A percentile compares a stretch with the other conserved stretches of the same genome.
phyloP scores from a whole-genome alignment of 2,329 filamentous ascomycete species.

The Pestalotiopsis sp. region DNA sequence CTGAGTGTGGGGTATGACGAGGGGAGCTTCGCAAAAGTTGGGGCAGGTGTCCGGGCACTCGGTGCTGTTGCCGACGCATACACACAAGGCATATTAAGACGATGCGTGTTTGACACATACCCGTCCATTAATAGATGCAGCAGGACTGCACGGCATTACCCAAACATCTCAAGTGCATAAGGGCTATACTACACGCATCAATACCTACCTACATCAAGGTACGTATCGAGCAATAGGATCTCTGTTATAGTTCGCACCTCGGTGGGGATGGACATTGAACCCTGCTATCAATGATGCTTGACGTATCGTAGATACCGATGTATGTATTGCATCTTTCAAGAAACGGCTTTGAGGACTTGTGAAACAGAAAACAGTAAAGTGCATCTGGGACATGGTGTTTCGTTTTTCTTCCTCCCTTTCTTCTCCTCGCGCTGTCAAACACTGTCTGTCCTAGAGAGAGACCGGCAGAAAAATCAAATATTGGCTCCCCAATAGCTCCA shows the following conservation, averaged over 20 bases:
- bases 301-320: background rate
- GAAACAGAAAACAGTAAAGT: no score
- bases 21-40: background rate
- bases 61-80: conserved; percentile 2
- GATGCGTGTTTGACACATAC: background rate
- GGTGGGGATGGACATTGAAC: no score
- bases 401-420: conserved; percentile 1
- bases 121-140: background rate
- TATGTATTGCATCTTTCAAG: background rate
- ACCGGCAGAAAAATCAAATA: background rate
- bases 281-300: background rate
- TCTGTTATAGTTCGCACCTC: background rate
- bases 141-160: background rate
- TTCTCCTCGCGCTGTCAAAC: background rate
- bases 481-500: conserved; percentile 1
- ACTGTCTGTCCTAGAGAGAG: background rate
- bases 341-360: no score
- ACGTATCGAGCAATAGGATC: background rate
- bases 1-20: conserved; percentile 14
- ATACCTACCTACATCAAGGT: background rate
- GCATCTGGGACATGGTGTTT: background rate
- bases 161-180: background rate
- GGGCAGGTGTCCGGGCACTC: conserved; percentile 4
- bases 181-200: background rate
- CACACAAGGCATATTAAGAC: no score